These are phyloP conservation scores for Colletotrichum kahawae DNA, from an alignment of 2,329 filamentous ascomycete species.

Conservation along the genomic window DNA sequence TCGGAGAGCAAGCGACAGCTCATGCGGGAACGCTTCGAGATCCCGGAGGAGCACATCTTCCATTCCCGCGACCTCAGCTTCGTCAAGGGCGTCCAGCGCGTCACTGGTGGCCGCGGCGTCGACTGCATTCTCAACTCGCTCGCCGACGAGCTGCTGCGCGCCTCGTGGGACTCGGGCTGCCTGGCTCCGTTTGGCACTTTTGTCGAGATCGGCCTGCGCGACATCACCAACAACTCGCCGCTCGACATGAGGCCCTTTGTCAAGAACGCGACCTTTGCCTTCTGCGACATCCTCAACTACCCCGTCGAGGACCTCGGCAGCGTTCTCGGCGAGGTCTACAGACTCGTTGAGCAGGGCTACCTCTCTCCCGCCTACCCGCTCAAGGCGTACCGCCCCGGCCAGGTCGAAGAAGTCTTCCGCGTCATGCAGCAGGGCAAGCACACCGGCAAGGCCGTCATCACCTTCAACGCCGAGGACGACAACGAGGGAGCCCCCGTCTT, in stretches of 20 bases:
- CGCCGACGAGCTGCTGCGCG: slow-evolving; percentile 38
- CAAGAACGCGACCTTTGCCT: slow-evolving; percentile 35
- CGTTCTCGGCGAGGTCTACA: slow-evolving; percentile 8
- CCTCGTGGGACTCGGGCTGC: slow-evolving; percentile 38
- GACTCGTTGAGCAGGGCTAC: not conserved
- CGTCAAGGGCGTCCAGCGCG: slow-evolving; percentile 25
- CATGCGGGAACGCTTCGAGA: slow-evolving; percentile 26
- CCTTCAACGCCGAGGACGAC: not conserved
- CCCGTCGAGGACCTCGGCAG: slow-evolving; percentile 24
- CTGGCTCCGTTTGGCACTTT: slow-evolving; percentile 44
- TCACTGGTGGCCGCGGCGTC: slow-evolving; percentile 30
- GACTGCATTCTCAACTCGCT: slow-evolving; percentile 40
- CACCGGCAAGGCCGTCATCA: slow-evolving; percentile 43
- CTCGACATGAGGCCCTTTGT: slow-evolving; percentile 51
- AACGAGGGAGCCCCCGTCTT: not conserved
- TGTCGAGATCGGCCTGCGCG: slow-evolving; percentile 46
- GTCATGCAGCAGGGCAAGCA: slow-evolving; percentile 43
- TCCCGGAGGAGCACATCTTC: slow-evolving; percentile 35
- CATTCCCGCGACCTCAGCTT: slow-evolving; percentile 32
- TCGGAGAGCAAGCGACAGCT: slow-evolving; percentile 31
- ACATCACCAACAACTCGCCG: slow-evolving; percentile 40
- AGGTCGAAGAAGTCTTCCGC: slow-evolving; percentile 41
- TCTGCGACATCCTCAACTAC: slow-evolving; percentile 32
- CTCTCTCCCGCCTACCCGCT: slow-evolving; percentile 13
- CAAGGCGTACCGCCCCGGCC: slow-evolving; percentile 25